phyloP scores from a whole-genome alignment of 345 rosid species.

The Eucalyptus albens region DNA sequence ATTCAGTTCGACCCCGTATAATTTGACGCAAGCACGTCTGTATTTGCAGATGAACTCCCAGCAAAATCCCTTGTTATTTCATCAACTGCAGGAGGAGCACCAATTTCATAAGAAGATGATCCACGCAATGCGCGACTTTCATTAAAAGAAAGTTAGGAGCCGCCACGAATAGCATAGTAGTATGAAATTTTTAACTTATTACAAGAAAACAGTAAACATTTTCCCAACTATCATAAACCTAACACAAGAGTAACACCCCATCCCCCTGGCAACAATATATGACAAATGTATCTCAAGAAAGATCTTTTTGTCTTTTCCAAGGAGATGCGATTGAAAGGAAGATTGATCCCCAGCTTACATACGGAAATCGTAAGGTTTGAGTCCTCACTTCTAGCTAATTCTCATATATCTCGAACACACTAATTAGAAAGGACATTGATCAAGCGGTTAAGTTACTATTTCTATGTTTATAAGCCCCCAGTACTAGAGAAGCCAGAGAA shows the following conservation, averaged over 20 bases:
- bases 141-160: constrained; percentile 6
- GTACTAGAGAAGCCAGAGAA: neutral
- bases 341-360: neutral
- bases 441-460: neutral
- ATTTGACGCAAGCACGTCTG: constrained; percentile 30
- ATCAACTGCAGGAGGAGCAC: constrained; percentile 6
- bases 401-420: too few species aligned
- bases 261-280: neutral
- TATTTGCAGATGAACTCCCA: constrained; percentile 17
- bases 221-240: neutral
- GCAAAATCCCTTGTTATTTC: constrained; percentile 14
- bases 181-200: neutral
- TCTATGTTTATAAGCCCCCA: neutral
- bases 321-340: neutral
- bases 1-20: constrained; percentile 26
- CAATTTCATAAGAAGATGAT: constrained; percentile 32
- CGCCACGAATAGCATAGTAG: neutral
- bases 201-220: neutral
- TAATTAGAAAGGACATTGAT: too few species aligned
- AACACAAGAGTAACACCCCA: neutral
- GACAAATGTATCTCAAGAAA: neutral
- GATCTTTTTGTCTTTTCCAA: neutral
- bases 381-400: too few species aligned
- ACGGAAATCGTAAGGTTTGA: too few species aligned
- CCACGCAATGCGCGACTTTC: constrained; percentile 20